phyloP scores from a whole-genome alignment of 768 basidiomycete genomes.

The Basidioascus undulatus region DNA sequence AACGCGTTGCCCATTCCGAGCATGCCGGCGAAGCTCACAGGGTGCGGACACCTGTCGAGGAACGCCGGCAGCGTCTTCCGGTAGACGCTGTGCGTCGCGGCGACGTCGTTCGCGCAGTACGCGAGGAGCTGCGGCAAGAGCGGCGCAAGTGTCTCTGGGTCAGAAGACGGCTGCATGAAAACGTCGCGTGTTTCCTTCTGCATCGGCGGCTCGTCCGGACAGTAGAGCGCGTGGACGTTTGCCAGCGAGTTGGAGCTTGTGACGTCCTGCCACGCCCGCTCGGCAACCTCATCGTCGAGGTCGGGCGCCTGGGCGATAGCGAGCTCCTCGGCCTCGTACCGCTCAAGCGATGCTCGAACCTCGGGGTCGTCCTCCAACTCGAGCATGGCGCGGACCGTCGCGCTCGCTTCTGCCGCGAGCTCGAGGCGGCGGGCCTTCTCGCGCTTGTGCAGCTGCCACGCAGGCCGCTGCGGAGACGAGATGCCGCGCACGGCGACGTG shows the following conservation, averaged over 20 bases:
- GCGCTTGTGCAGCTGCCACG: conserved; percentile 72
- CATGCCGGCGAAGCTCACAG: conserved; percentile 75
- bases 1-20: conserved; percentile 80
- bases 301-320: no score
- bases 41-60: conserved; percentile 60
- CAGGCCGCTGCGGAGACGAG: conserved; percentile 77
- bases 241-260: conserved; percentile 76
- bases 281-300: conserved; percentile 17
- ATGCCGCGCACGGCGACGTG: conserved; percentile 87
- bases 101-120: conserved; percentile 72
- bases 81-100: conserved; percentile 62
- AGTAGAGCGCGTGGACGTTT: conserved; percentile 79
- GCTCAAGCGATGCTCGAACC: no score
- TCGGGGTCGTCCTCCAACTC: no score
- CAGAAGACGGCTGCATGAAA: conserved; percentile 42
- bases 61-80: conserved; percentile 54
- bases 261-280: conserved; percentile 59
- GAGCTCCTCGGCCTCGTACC: background rate
- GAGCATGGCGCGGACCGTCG: no score
- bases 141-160: conserved; percentile 38
- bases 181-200: no score
- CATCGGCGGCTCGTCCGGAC: no score
- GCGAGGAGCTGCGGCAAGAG: conserved; percentile 31
- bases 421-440: conserved; percentile 19
- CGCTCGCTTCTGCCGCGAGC: background rate